Conservation (phyloP, 169 alveolate species). For the Eimeria maxima region DNA sequence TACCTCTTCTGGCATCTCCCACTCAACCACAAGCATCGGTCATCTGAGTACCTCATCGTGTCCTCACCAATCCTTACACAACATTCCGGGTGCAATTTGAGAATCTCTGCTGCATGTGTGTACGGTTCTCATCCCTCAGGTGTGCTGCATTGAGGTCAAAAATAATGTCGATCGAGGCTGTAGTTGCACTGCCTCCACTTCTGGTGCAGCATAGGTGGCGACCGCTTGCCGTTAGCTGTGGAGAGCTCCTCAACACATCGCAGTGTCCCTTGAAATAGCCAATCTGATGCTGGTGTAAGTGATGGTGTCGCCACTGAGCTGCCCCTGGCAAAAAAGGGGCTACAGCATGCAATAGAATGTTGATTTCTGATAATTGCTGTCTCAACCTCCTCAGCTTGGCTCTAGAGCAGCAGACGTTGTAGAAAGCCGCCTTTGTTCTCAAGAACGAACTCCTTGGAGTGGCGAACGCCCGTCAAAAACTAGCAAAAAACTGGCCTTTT, state of each 20-base stretch:
- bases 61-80: background rate
- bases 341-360: background rate
- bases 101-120: background rate
- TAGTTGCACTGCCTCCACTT: background rate
- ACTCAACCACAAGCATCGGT: constrained; percentile 9
- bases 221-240: background rate
- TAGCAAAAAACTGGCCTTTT: constrained; percentile 3
- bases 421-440: background rate
- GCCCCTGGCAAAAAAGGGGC: background rate
- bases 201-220: background rate
- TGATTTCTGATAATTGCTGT: background rate
- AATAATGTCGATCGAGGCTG: background rate
- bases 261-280: background rate
- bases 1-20: constrained; percentile 61
- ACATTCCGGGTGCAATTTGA: background rate
- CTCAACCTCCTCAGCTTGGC: background rate
- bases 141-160: background rate
- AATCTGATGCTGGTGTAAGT: background rate
- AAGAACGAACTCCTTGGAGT: background rate
- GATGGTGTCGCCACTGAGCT: background rate
- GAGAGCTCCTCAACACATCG: background rate
- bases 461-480: constrained; percentile 44
- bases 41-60: background rate
- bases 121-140: background rate
- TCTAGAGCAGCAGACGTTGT: constrained; percentile 15